These are phyloP conservation scores for Salvia hispanica DNA, from an alignment of 257 asterid genomes.

Conservation along the genomic window DNA sequence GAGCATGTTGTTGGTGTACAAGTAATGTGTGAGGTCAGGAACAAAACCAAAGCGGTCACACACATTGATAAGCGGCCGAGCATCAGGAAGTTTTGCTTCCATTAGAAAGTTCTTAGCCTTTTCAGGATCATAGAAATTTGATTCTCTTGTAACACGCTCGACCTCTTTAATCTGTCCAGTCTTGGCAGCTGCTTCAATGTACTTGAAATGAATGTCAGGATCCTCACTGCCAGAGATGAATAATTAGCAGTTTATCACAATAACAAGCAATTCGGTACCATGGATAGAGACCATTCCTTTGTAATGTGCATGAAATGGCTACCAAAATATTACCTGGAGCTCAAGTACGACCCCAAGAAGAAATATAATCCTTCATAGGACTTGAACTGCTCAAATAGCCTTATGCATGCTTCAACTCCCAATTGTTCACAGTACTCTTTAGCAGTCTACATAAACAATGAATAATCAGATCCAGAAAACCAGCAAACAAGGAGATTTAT, in stretches of 20 bases:
- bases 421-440: constrained; percentile 97
- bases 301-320: constrained; percentile 23
- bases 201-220: constrained; percentile 97
- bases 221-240: constrained; percentile 76
- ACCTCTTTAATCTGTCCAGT: constrained; percentile 99
- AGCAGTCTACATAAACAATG: constrained; percentile 63
- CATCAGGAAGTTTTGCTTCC: constrained; percentile 99
- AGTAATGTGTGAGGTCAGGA: constrained; percentile 95
- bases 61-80: constrained; percentile 93
- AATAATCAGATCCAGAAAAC: constrained; percentile 34
- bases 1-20: constrained; percentile 92
- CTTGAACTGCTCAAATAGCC: constrained; percentile 95
- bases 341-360: constrained; percentile 96
- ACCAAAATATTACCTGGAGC: constrained; percentile 69
- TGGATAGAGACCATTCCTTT: neutral
- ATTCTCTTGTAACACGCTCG: constrained; percentile 98
- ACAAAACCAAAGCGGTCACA: constrained; percentile 99
- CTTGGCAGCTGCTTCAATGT: constrained; percentile 98
- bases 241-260: constrained; percentile 27
- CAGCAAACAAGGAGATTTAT: constrained; percentile 19
- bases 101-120: constrained; percentile 94
- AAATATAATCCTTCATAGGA: constrained; percentile 96
- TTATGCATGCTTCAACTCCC: constrained; percentile 94
- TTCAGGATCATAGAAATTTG: constrained; percentile 92
- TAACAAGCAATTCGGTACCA: constrained; percentile 15